These are phyloP conservation scores for Alternaria gaisen DNA, from an alignment of 2,329 filamentous ascomycete genomes.

Conservation along the genomic window DNA sequence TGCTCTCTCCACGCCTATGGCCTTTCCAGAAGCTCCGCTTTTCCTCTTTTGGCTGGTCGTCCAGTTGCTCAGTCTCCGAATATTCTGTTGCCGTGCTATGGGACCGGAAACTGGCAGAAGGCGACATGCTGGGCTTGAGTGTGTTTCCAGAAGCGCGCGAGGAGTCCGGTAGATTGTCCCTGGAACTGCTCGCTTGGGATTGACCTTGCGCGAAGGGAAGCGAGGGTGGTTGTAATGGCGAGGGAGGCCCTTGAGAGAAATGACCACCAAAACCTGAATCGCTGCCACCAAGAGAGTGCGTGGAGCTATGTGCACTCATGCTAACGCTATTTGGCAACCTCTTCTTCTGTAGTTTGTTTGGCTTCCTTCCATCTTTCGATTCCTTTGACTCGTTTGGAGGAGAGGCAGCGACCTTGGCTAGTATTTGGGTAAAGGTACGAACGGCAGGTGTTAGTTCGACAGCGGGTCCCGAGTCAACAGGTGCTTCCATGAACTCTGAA, in stretches of 20 bases:
- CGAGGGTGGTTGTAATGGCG: constrained; percentile 44
- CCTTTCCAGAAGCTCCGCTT: constrained; percentile 80
- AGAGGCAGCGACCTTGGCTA: constrained; percentile 55
- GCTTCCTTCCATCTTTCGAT: constrained; percentile 63
- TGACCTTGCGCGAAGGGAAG: constrained; percentile 41
- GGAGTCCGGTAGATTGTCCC: constrained; percentile 46
- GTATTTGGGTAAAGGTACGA: constrained; percentile 51
- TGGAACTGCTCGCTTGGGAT: constrained; percentile 36
- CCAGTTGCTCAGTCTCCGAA: constrained; percentile 79
- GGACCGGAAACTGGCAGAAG: constrained; percentile 79
- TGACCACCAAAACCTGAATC: constrained; percentile 28
- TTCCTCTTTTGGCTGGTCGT: constrained; percentile 62
- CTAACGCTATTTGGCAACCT: constrained; percentile 75
- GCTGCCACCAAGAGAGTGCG: constrained; percentile 70
- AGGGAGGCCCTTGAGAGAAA: constrained; percentile 32
- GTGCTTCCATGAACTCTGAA: constrained; percentile 45
- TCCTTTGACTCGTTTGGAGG: constrained; percentile 66
- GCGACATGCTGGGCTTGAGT: constrained; percentile 74
- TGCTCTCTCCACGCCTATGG: constrained; percentile 53
- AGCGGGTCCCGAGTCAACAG: constrained; percentile 37
- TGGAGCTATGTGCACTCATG: constrained; percentile 90
- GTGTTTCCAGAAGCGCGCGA: constrained; percentile 59
- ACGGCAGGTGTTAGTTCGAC: constrained; percentile 38
- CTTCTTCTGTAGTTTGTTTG: constrained; percentile 93
- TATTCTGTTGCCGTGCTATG: constrained; percentile 75